A percentile compares a stretch with the other conserved stretches of the same genome.
Conservation (phyloP, 148 eudicot species). For the Pharnaceum exiguum region DNA sequence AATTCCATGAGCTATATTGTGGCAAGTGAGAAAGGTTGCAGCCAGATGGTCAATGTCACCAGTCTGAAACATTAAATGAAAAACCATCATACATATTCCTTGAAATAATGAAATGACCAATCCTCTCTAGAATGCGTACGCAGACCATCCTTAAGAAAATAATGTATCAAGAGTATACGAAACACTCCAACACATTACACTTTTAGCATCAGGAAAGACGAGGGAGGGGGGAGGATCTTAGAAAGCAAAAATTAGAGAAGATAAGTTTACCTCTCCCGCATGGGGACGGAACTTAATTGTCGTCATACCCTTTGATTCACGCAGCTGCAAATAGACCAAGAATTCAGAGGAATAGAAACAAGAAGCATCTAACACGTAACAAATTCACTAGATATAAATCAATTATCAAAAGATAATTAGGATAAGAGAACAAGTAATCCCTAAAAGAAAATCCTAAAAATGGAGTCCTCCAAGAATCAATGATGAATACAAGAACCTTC, state of each 20-base stretch:
- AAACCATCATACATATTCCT: neutral
- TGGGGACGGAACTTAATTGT: conserved; percentile 96
- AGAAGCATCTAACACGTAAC: neutral
- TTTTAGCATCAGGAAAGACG: too few relatives aligned
- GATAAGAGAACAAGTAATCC: too few relatives aligned
- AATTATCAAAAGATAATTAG: too few relatives aligned
- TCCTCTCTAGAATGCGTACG: too few relatives aligned
- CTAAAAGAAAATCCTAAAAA: too few relatives aligned
- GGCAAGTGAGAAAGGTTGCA: conserved; percentile 81
- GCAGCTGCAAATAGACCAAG: conserved; percentile 63
- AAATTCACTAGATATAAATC: too few relatives aligned
- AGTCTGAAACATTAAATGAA: conserved; percentile 48
- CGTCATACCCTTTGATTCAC: conserved; percentile 96
- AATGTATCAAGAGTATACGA: neutral
- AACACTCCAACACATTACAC: neutral
- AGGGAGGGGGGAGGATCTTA: too few relatives aligned
- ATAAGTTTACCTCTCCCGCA: conserved; percentile 77
- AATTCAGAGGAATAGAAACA: neutral
- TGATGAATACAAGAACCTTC: too few relatives aligned
- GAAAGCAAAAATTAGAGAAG: neutral
- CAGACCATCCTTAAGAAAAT: neutral
- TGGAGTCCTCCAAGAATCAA: too few relatives aligned
- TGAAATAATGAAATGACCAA: too few relatives aligned
- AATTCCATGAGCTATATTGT: conserved; percentile 96
- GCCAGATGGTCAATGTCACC: conserved; percentile 99